Percentiles rank a stretch among this genome's conserved stretches.
Evolutionary conservation across 352 stramenopile genomes (phyloP).

Genomic region (Phytophthora tubulina): DNA sequence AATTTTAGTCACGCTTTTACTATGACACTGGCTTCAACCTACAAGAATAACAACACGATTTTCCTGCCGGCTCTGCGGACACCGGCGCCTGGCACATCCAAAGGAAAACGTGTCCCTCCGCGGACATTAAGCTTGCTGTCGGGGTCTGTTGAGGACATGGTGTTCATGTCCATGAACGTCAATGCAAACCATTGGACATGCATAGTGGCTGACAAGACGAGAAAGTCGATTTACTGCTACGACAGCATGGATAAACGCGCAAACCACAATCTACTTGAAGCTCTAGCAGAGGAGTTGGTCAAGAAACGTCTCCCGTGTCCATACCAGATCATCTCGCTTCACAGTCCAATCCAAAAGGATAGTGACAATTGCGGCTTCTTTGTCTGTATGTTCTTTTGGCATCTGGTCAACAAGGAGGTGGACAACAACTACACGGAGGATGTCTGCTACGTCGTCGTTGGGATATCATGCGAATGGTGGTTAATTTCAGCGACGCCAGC

Average conservation of each 20-base stretch:
- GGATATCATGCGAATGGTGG: not conserved
- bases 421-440: not conserved
- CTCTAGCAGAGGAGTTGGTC: not conserved
- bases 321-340: not conserved
- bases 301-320: not conserved
- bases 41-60: no score
- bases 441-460: not conserved
- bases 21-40: no score
- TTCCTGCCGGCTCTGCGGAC: no score
- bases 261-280: slow-evolving; percentile 5
- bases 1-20: no score
- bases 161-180: no score
- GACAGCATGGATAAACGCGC: slow-evolving; percentile 2
- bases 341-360: slow-evolving; percentile 2
- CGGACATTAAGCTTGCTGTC: no score
- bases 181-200: no score
- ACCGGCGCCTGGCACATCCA: not conserved
- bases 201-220: no score
- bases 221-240: no score
- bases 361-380: not conserved
- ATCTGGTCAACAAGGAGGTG: not conserved
- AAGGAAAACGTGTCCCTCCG: not conserved
- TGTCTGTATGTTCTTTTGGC: not conserved
- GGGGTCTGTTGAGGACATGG: no score
- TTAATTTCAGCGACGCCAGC: not conserved